These are phyloP conservation scores for Echinosophora koreensis DNA, from an alignment of 306 rosid genomes.

Conservation along the genomic window DNA sequence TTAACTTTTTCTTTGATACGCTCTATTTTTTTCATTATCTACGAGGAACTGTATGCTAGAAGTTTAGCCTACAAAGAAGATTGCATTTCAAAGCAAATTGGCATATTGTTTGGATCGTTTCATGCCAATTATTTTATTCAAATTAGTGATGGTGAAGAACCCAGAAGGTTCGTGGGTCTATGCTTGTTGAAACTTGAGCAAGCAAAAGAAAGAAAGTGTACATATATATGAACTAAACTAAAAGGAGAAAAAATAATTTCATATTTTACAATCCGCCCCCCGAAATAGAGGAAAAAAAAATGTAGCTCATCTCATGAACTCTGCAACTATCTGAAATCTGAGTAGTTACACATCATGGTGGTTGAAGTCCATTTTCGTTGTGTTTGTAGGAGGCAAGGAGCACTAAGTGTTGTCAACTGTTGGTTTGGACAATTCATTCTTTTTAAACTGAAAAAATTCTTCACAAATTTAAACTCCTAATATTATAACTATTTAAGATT, in stretches of 20 bases:
- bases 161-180: neutral
- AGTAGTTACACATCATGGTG: neutral
- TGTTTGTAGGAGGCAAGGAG: neutral
- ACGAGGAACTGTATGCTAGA: neutral
- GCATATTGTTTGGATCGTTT: neutral
- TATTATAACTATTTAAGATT: neutral
- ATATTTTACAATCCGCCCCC: neutral
- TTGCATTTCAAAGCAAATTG: neutral
- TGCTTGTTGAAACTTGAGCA: conserved; percentile 2
- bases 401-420: conserved; percentile 33
- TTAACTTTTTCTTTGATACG: conserved; percentile 1
- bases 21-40: neutral
- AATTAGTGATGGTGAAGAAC: neutral
- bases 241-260: neutral
- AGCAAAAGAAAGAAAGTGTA: neutral
- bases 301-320: neutral
- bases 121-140: neutral
- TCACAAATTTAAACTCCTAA: no score
- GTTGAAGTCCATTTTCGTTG: neutral
- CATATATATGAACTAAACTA: neutral
- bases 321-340: neutral
- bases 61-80: neutral
- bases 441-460: no score
- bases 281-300: no score
- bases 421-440: conserved; percentile 26